Evolutionary conservation across 2,329 filamentous ascomycete genomes (phyloP), one percentile per base, ranked within the genome.

Genomic region (Cladophialophora exuberans): DNA sequence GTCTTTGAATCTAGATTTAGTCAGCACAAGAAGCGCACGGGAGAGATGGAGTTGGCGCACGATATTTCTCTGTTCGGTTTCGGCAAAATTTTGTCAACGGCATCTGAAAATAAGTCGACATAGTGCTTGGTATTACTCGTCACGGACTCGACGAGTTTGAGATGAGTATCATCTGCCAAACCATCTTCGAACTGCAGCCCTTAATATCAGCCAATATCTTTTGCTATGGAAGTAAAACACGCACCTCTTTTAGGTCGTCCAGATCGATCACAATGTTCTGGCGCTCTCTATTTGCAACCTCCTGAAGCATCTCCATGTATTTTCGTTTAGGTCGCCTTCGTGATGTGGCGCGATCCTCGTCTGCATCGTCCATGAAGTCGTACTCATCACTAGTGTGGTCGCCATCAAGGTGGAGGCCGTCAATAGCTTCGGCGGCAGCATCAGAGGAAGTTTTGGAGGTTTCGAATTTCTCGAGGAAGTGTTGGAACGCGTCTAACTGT

Each of bases 51-150:
- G 25, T 4, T 38, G 3, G 20, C 68, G 64, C 80, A 90, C 83
- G 83, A 92, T 63, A 93, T 81, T 62, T 96, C 90, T 49, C 79
- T 80, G 11, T 83, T 88, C 35, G 92, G 87, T 59, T 82, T 79
- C 1, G 94, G 94, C 82, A 99, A 85, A 50, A 89, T 81, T 56
- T 85, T 87, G 75, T 99, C 94, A 39, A 97, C 86, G 6, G 94
- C 94, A 62, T 88, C 82, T 2, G 93, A 93, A 56, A 97, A 75
- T 56, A 97, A 83, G 67, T 99, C 94, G 63, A 97, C 86, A 69
- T 99, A 99, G 72, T 96, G 94, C 68, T 94, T 89, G 13, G 94
- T 90, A 73, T 99, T 99, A 64, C 81, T 82, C 75, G 94, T 89
- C 65, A 99, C 88, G 1, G 89, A 95, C 42, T 88, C 83, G 17